Percentiles rank a stretch among this genome's conserved stretches.
Conservation (phyloP, 2,329 filamentous ascomycete genomes). For the Canariomyces notabilis region DNA sequence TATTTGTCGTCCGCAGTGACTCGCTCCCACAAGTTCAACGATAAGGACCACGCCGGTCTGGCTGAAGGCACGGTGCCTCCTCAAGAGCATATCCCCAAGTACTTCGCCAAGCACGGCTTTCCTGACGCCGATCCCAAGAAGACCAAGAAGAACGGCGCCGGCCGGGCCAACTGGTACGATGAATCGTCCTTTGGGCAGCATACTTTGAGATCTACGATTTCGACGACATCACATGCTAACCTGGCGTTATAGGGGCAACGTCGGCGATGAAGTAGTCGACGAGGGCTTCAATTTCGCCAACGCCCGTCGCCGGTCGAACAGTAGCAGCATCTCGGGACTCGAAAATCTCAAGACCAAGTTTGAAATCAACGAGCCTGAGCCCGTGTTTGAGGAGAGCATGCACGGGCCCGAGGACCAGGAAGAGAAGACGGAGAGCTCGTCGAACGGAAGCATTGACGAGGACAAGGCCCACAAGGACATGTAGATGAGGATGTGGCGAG, state of each 20-base stretch:
- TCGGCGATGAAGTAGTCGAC: constrained; percentile 80
- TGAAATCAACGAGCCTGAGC: constrained; percentile 81
- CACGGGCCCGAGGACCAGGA: constrained; percentile 64
- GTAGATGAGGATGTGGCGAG: constrained; percentile 6
- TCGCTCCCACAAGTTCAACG: constrained; percentile 92
- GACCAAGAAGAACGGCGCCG: constrained; percentile 92
- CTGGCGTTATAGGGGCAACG: constrained; percentile 60
- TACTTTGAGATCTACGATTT: not conserved
- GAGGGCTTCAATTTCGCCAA: constrained; percentile 80
- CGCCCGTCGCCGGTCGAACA: constrained; percentile 87
- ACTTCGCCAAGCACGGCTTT: constrained; percentile 85
- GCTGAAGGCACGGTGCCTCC: constrained; percentile 66
- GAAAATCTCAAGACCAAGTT: constrained; percentile 95
- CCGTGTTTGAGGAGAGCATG: constrained; percentile 82
- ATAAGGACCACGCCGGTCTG: constrained; percentile 79
- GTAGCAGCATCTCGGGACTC: constrained; percentile 66
- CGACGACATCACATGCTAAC: not conserved
- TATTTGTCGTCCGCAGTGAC: constrained; percentile 64
- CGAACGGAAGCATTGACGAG: constrained; percentile 52
- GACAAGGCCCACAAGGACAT: constrained; percentile 36
- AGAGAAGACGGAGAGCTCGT: constrained; percentile 54
- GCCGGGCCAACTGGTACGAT: constrained; percentile 88
- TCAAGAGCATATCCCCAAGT: constrained; percentile 77
- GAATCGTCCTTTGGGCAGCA: not conserved
- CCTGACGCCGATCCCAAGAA: constrained; percentile 81